These are phyloP conservation scores for Diaporthe caulivora DNA, from an alignment of 2,329 filamentous ascomycete genomes.

Conservation along the genomic window DNA sequence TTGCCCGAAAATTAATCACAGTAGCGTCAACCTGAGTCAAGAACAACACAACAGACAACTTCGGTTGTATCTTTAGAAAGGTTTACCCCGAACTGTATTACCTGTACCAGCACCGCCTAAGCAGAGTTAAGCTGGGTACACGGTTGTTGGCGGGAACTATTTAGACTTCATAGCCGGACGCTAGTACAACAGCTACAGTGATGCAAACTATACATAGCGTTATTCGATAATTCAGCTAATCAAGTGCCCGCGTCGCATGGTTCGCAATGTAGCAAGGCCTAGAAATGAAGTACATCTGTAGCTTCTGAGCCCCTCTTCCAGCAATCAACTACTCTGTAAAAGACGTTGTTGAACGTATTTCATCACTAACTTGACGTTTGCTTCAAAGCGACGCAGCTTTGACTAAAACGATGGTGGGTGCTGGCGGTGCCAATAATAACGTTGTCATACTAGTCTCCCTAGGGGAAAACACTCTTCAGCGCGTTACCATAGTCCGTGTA, in stretches of 20 bases:
- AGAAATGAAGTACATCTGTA: neutral
- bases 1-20: no score
- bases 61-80: neutral
- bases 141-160: neutral
- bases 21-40: no score
- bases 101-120: neutral
- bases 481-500: constrained; percentile 13
- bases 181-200: neutral
- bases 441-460: neutral
- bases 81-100: neutral
- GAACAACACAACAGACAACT: no score
- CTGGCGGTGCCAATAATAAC: neutral
- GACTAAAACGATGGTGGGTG: neutral
- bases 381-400: neutral
- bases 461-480: constrained; percentile 17
- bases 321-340: neutral
- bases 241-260: neutral
- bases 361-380: neutral
- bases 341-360: neutral
- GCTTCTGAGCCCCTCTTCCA: neutral
- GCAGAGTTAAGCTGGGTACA: neutral
- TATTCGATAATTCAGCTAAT: neutral
- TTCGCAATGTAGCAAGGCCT: neutral
- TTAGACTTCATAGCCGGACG: neutral
- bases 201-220: neutral